Base-by-base conservation (phyloP, 257 asterid genomes). In the Solanum verrucosum region DNA sequence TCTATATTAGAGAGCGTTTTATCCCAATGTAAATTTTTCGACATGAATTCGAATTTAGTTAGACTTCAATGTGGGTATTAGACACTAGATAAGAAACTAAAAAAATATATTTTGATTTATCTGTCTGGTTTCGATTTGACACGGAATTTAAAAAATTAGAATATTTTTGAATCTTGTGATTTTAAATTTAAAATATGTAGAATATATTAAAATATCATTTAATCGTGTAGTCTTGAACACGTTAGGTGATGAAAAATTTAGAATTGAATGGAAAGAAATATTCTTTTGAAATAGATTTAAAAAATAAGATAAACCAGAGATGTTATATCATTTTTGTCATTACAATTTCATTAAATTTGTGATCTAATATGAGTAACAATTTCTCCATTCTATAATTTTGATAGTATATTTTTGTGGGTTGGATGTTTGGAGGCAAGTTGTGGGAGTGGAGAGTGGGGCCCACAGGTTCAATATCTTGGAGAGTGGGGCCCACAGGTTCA, bases 391-490 rank as follows among this genome's bases (percentile, higher is more conserved):
- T 31, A 70, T 75, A 10, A 37, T 13, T 40, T 40, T 23, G 2
- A 14, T 40, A 56, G 65, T 7, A 23, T n/a, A 77, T 40, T 7
- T 72, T 78, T 42, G 25, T 42, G 63, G 84, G 84, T 78, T 46
- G 40, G 85, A 81, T 27, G 27, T 79, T 44, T 29, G 70, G 86
- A 49, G 31, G 71, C 71, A 82, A 44, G 35, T 59, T 88, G 70
- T 65, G 72, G 65, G 86, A n/a, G 33, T 77, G 89, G 93, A 92
- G 87, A 67, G 52, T 3, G 20, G 63, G 16, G 85, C 89, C 52
- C 70, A 83, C 21, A 68, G 27, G 46, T 33, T 87, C 89, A 86
- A 87, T 90, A 91, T 92, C 92, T 91, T 83, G 83, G 27, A 49
- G 90, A 59, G 86, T 44, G 52, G 52, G 52, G 52, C 1, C 46